Percentiles rank a stretch among this genome's conserved stretches.
Conservation (phyloP, 257 asterid genomes). For the Penstemon eatonii region DNA sequence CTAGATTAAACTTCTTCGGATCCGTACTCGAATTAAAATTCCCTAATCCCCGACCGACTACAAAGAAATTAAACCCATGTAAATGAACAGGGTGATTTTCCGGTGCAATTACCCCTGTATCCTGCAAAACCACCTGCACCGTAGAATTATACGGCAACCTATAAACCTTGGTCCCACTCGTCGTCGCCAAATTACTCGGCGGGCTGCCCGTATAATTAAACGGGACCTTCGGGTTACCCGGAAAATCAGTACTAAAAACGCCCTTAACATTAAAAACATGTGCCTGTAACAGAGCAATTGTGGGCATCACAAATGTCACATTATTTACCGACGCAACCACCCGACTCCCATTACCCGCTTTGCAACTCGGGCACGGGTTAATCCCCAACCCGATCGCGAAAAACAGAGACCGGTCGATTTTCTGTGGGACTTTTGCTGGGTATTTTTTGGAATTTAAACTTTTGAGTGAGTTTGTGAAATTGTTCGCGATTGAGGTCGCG, state of each 20-base stretch:
- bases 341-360: constrained; percentile 64
- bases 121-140: constrained; percentile 82
- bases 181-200: constrained; percentile 49
- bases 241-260: constrained; percentile 80
- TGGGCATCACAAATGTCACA: constrained; percentile 87
- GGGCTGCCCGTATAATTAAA: constrained; percentile 70
- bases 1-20: constrained; percentile 63
- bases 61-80: constrained; percentile 90
- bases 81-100: constrained; percentile 89
- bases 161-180: constrained; percentile 65
- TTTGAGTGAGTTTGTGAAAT: constrained; percentile 51
- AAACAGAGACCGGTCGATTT: constrained; percentile 61
- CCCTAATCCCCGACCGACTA: constrained; percentile 74
- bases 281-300: constrained; percentile 66
- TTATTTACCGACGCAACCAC: constrained; percentile 75
- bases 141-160: constrained; percentile 57
- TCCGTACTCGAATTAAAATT: constrained; percentile 63
- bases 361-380: constrained; percentile 76
- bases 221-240: constrained; percentile 57
- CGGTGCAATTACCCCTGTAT: constrained; percentile 73
- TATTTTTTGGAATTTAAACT: constrained; percentile 60
- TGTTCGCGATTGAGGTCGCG: constrained; percentile 74
- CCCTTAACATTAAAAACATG: constrained; percentile 60
- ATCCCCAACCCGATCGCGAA: constrained; percentile 73
- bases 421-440: constrained; percentile 75